A percentile compares a stretch with the other conserved stretches of the same genome.
These are phyloP conservation scores for Phoenix roebelenii DNA, from an alignment of 176 grass and related monocot genomes.

Conservation along the genomic window DNA sequence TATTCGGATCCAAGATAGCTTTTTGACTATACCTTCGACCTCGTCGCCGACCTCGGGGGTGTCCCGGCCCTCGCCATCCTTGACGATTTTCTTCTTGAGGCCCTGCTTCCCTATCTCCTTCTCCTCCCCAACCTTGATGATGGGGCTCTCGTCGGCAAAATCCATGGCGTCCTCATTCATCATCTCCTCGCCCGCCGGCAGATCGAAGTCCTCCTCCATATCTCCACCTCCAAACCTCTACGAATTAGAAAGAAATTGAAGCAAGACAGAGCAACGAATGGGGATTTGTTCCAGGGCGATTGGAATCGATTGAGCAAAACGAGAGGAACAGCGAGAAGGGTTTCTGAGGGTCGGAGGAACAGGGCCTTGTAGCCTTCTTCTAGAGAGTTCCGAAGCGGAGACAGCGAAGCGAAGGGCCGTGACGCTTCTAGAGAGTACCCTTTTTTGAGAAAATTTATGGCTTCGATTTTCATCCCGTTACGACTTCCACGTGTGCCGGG, in stretches of 20 bases:
- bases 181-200: conserved; percentile 35
- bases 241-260: conserved; percentile 1
- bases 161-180: conserved; percentile 39
- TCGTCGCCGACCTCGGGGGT: conserved; percentile 85
- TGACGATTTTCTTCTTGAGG: conserved; percentile 92
- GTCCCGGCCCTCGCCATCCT: conserved; percentile 77
- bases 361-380: conserved; percentile 2
- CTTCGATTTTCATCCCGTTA: too few species aligned
- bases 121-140: conserved; percentile 76
- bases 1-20: too few species aligned
- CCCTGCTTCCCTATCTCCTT: conserved; percentile 93
- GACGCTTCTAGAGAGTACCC: conserved; percentile 14
- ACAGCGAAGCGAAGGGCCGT: background rate
- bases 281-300: conserved; percentile 33
- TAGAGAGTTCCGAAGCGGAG: conserved; percentile 24
- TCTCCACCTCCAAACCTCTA: background rate
- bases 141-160: conserved; percentile 38
- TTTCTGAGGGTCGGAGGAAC: conserved; percentile 30
- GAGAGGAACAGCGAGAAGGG: background rate
- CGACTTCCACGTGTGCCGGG: too few species aligned
- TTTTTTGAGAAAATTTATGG: too few species aligned
- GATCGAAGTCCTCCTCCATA: conserved; percentile 92
- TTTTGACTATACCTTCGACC: conserved; percentile 58
- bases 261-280: conserved; percentile 17
- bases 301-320: conserved; percentile 2